Percentiles rank a stretch among this genome's conserved stretches.
Evolutionary conservation across 2,329 filamentous ascomycete genomes (phyloP).

Genomic region (Ceratocystiopsis sp.): DNA sequence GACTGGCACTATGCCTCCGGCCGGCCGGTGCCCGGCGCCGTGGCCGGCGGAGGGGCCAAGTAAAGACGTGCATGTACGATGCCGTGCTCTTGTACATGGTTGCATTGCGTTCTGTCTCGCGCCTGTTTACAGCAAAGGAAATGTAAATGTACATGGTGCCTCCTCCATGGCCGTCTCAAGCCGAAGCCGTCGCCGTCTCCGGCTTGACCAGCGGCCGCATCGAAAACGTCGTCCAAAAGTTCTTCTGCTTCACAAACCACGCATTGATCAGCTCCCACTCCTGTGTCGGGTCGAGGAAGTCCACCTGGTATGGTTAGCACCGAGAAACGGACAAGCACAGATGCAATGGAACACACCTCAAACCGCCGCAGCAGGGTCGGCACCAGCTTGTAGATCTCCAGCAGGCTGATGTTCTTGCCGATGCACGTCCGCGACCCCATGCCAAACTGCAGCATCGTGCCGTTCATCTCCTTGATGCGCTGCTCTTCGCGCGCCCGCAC

Average conservation of each 20-base stretch:
- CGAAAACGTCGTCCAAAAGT: constrained; percentile 32
- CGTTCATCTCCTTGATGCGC: constrained; percentile 48
- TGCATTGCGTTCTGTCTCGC: no score
- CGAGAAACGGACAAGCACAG: not conserved
- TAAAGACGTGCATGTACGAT: no score
- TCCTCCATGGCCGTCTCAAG: no score
- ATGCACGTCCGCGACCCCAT: constrained; percentile 54
- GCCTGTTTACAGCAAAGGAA: no score
- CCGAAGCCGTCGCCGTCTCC: not conserved
- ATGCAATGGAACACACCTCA: constrained; percentile 24
- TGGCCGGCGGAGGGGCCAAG: no score
- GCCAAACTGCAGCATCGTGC: constrained; percentile 56
- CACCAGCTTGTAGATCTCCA: constrained; percentile 48
- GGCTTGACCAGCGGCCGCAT: constrained; percentile 23
- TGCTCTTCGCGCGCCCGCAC: constrained; percentile 25
- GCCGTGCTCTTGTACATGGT: no score
- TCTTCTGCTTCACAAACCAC: constrained; percentile 45
- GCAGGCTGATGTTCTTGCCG: constrained; percentile 47
- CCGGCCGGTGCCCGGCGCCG: no score
- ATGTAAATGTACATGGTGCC: no score
- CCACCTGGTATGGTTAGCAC: constrained; percentile 24
- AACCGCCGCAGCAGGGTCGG: constrained; percentile 46
- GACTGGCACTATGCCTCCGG: constrained; percentile 45
- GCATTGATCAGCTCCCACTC: constrained; percentile 44
- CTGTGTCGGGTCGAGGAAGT: constrained; percentile 32